Percentiles rank a stretch among this genome's conserved stretches.
Evolutionary conservation across 371 early-diverging fungal species (phyloP).

Genomic region (Conidiobolus incongruus): DNA sequence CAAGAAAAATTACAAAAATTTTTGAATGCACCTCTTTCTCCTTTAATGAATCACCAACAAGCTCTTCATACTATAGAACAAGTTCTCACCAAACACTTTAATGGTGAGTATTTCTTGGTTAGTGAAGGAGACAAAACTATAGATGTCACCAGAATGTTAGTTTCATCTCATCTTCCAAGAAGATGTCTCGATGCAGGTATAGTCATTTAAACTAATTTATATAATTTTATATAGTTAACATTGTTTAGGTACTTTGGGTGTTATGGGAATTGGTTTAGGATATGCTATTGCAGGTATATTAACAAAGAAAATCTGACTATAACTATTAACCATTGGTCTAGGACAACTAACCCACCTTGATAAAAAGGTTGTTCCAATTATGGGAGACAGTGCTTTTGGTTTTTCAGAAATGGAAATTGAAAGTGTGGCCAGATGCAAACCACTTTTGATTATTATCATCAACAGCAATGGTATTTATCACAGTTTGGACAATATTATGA

Average conservation of each 20-base stretch:
- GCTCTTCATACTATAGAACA: conserved; percentile 37
- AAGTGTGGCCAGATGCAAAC: conserved; percentile 35
- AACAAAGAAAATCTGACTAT: no score
- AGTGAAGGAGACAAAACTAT: conserved; percentile 69
- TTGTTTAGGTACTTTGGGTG: conserved; percentile 49
- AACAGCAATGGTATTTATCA: conserved; percentile 66
- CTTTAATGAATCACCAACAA: conserved; percentile 39
- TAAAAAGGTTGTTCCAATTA: conserved; percentile 33
- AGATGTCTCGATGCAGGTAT: conserved; percentile 51
- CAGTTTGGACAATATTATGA: conserved; percentile 19
- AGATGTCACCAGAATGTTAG: conserved; percentile 57
- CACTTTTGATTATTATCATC: conserved; percentile 47
- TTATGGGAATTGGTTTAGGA: conserved; percentile 70
- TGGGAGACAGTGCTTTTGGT: conserved; percentile 68
- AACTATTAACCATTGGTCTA: no score
- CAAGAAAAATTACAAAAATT: conserved; percentile 4
- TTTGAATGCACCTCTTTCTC: neutral
- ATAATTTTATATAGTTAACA: no score
- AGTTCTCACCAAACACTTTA: conserved; percentile 10
- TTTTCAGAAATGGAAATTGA: conserved; percentile 65
- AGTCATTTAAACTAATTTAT: no score
- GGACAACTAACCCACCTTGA: conserved; percentile 25
- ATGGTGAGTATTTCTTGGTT: conserved; percentile 23
- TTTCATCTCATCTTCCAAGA: conserved; percentile 36
- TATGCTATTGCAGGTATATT: conserved; percentile 51